A percentile compares a stretch with the other conserved stretches of the same genome.
Conservation (phyloP, 768 basidiomycete species). For the Rubroboletus satanas region DNA sequence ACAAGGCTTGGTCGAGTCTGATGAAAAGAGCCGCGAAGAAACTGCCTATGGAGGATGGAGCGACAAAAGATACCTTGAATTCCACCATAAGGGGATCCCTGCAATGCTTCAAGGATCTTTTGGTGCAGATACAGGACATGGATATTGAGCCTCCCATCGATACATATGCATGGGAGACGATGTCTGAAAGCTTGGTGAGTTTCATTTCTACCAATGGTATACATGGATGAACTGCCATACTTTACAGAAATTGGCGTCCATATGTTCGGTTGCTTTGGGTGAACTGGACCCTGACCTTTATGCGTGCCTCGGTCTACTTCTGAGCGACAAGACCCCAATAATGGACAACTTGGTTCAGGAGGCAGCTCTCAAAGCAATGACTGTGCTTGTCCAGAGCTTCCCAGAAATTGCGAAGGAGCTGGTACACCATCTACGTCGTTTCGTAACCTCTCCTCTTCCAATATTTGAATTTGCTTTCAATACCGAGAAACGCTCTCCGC, state of each 20-base stretch:
- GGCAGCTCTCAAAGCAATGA: conserved; percentile 82
- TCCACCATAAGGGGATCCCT: conserved; percentile 57
- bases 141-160: conserved; percentile 74
- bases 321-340: conserved; percentile 79
- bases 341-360: conserved; percentile 84
- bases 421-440: conserved; percentile 77
- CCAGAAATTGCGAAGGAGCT: conserved; percentile 71
- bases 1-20: conserved; percentile 72
- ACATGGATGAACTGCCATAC: not conserved
- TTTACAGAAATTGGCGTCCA: conserved; percentile 74
- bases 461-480: conserved; percentile 87
- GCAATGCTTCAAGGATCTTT: conserved; percentile 73
- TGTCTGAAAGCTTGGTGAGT: conserved; percentile 83
- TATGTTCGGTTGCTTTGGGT: conserved; percentile 71
- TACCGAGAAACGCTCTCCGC: conserved; percentile 67
- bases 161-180: conserved; percentile 90
- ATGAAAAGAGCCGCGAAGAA: conserved; percentile 48
- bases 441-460: conserved; percentile 82
- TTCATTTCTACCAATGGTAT: not conserved
- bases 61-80: conserved; percentile 40
- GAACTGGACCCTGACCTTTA: conserved; percentile 69
- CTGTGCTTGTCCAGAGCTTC: conserved; percentile 84
- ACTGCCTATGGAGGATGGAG: conserved; percentile 36
- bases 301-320: conserved; percentile 62
- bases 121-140: conserved; percentile 79